A percentile compares a stretch with the other conserved stretches of the same genome.
Conservation (phyloP, 2,329 filamentous ascomycete species). For the Arachnopeziza araneosa region DNA sequence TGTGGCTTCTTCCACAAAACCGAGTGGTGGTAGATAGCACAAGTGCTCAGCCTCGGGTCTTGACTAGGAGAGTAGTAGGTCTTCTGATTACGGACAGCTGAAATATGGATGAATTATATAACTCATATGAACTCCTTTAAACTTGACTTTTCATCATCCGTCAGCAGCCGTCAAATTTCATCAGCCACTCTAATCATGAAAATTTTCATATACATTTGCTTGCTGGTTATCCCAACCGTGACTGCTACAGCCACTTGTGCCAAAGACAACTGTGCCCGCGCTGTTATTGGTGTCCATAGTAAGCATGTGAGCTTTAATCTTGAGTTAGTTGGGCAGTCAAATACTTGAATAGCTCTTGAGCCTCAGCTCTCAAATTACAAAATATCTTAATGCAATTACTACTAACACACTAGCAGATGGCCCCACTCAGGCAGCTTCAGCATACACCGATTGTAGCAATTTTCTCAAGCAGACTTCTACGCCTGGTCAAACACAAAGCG, state of each 20-base stretch:
- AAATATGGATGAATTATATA: neutral
- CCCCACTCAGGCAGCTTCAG: neutral
- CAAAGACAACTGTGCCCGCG: constrained; percentile 6
- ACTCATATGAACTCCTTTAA: neutral
- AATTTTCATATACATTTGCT: neutral
- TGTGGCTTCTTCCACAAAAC: neutral
- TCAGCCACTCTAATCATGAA: neutral
- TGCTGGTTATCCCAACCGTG: neutral
- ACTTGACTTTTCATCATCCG: neutral
- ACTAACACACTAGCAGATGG: neutral
- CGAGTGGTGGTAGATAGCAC: neutral
- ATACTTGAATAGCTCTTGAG: neutral
- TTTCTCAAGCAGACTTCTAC: neutral
- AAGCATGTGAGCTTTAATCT: neutral
- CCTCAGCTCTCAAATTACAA: neutral
- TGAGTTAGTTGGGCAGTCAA: neutral
- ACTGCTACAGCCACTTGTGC: neutral
- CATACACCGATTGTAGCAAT: neutral
- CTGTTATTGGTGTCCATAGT: constrained; percentile 4
- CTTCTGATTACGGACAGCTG: neutral
- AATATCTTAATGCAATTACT: neutral
- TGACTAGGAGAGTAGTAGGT: neutral
- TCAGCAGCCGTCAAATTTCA: neutral
- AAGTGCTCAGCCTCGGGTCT: neutral
- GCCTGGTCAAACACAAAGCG: neutral